Conservation (phyloP, 129 eudicot genomes). For the Scalesia atractyloides region DNA sequence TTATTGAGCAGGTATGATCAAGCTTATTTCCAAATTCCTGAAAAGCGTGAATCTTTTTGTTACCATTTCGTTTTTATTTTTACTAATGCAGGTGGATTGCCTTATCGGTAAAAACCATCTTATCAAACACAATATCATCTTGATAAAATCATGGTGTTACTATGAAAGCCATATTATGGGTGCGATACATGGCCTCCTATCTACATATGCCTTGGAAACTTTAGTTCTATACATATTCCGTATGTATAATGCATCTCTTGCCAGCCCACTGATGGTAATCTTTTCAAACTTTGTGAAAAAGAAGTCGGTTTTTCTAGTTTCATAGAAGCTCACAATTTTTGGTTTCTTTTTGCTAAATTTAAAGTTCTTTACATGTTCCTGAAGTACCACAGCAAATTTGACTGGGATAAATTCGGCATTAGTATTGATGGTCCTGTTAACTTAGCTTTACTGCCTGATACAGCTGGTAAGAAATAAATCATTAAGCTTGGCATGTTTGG, state of each 20-base stretch:
- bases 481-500: constrained; percentile 12
- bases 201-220: constrained; percentile 89
- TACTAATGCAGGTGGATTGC: constrained; percentile 63
- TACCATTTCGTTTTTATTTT: constrained; percentile 5
- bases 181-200: constrained; percentile 64
- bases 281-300: neutral
- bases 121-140: constrained; percentile 55
- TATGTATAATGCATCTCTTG: constrained; percentile 52
- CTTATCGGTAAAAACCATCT: constrained; percentile 5
- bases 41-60: neutral
- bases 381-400: constrained; percentile 64
- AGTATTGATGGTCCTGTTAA: constrained; percentile 69
- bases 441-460: constrained; percentile 51
- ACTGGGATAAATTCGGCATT: constrained; percentile 80
- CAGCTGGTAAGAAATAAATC: constrained; percentile 51
- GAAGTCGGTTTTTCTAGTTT: neutral
- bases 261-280: constrained; percentile 67
- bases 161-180: constrained; percentile 78
- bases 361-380: constrained; percentile 73
- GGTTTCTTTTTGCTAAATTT: neutral
- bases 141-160: constrained; percentile 91
- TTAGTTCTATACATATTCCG: constrained; percentile 69
- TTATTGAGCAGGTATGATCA: constrained; percentile 74
- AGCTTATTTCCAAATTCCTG: neutral
- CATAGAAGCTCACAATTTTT: neutral